Evolutionary conservation across 257 asterid species (phyloP), one percentile per base, ranked within the genome.

Genomic region (Salvia hispanica): DNA sequence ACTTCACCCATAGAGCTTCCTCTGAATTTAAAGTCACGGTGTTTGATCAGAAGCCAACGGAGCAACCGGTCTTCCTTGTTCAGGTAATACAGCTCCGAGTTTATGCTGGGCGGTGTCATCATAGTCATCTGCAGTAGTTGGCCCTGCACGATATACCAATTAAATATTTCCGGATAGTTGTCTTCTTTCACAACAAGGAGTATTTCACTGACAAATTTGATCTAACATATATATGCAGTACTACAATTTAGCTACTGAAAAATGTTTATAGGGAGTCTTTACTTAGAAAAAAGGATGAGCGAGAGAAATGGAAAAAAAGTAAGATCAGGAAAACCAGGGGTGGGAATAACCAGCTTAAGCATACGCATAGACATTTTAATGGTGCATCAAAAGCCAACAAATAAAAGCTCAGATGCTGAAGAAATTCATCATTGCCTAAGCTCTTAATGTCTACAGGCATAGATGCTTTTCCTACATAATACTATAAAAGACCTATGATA

Each of bases 71-170:
- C 97, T 67, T 90, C 96, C 82, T 86, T 86, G 90, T 83, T 90
- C 47, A 90, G 88, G 85, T 90, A 90, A 44, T 55, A 76, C 74
- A 86, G 86, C 81, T 90, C 96, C 1, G 54, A 67, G 80, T 84
- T 84, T 25, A 90, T 84, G 72, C 80, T 83, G 70, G 97, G 92
- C 3, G 97, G 95, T 28, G 97, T 77, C 96, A 90, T 90, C 96
- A 90, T 72, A 5, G 92, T 88, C 95, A 90, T 78, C 79, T 90
- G 96, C 76, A 80, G 56, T 79, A 88, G 76, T 52, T 74, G 76
- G 56, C 85, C 97, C 95, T 90, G 61, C 45, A 70, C 7, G 14
- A 53, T 55, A 68, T 10, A 31, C 62, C 34, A n/a, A 74, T 37
- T 12, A 51, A 36, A 44, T 72, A 2, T 55, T 11, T 55, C 67